Conservation (phyloP, 78 protist genomes). For the Anaeramoeba ignava region DNA sequence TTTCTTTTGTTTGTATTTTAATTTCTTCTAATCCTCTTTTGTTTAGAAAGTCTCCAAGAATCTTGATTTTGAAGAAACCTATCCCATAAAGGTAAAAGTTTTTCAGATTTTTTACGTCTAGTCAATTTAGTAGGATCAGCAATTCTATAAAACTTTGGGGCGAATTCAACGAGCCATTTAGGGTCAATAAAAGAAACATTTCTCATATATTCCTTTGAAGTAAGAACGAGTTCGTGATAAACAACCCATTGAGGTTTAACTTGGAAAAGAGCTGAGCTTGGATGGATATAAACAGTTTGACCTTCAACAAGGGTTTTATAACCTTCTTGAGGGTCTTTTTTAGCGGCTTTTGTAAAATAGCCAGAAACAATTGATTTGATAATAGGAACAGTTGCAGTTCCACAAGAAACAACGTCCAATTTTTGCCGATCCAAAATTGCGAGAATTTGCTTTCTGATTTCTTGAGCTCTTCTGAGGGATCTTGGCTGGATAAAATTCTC, state of each 20-base stretch:
- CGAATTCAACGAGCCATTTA: conserved; percentile 88
- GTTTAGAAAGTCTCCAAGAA: too few relatives aligned
- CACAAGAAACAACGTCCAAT: conserved; percentile 56
- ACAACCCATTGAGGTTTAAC: conserved; percentile 67
- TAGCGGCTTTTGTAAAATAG: conserved; percentile 86
- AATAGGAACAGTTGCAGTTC: conserved; percentile 53
- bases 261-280: conserved; percentile 40
- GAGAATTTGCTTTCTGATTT: conserved; percentile 70
- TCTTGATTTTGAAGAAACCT: too few relatives aligned
- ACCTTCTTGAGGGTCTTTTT: conserved; percentile 68
- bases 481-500: conserved; percentile 78
- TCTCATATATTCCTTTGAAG: conserved; percentile 72
- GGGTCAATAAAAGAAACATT: conserved; percentile 77
- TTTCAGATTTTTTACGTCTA: too few relatives aligned
- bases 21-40: too few relatives aligned
- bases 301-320: conserved; percentile 10
- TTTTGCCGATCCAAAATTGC: conserved; percentile 69
- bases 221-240: conserved; percentile 77
- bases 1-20: too few relatives aligned
- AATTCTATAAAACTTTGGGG: conserved; percentile 92
- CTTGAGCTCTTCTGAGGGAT: conserved; percentile 76
- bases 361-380: conserved; percentile 78
- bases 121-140: too few relatives aligned
- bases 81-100: too few relatives aligned
- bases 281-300: conserved; percentile 52